Evolutionary conservation across 495 filamentous ascomycete genomes (phyloP).

Genomic region (Penicillium cosmopolitanum): DNA sequence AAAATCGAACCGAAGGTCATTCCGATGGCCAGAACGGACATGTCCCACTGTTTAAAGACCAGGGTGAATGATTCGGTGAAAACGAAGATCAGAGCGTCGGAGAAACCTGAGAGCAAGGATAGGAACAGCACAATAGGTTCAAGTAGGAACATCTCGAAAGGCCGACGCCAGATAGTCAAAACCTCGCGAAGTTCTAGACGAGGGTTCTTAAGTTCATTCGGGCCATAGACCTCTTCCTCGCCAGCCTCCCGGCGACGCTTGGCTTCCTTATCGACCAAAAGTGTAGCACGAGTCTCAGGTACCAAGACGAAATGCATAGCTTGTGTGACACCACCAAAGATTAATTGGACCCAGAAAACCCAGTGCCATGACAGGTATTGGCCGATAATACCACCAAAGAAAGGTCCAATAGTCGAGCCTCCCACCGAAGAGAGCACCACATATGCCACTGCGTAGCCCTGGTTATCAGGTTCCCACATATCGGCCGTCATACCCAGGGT

Average conservation of each 20-base stretch:
- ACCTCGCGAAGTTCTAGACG: constrained; percentile 60
- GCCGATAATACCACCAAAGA: constrained; percentile 78
- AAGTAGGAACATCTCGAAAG: constrained; percentile 77
- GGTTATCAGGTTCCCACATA: constrained; percentile 73
- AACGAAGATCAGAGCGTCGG: constrained; percentile 81
- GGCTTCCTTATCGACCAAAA: constrained; percentile 69
- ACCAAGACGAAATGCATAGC: constrained; percentile 67
- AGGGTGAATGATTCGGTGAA: constrained; percentile 70
- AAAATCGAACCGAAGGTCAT: constrained; percentile 67
- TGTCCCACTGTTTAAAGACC: constrained; percentile 68
- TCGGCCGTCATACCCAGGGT: constrained; percentile 84
- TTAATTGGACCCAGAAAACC: constrained; percentile 81
- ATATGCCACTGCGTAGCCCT: constrained; percentile 68
- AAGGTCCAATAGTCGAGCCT: constrained; percentile 75
- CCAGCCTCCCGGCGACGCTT: constrained; percentile 63
- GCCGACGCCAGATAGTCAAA: constrained; percentile 65
- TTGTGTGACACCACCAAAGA: constrained; percentile 70
- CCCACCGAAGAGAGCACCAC: constrained; percentile 77
- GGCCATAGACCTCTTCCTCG: constrained; percentile 65
- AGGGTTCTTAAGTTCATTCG: constrained; percentile 57
- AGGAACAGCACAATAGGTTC: constrained; percentile 76
- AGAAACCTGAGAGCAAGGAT: constrained; percentile 75
- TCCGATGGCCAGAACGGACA: constrained; percentile 57
- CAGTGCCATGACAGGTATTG: constrained; percentile 70
- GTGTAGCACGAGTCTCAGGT: constrained; percentile 68